These are phyloP conservation scores for Solanum pennellii DNA, from an alignment of 257 asterid genomes.

Conservation along the genomic window DNA sequence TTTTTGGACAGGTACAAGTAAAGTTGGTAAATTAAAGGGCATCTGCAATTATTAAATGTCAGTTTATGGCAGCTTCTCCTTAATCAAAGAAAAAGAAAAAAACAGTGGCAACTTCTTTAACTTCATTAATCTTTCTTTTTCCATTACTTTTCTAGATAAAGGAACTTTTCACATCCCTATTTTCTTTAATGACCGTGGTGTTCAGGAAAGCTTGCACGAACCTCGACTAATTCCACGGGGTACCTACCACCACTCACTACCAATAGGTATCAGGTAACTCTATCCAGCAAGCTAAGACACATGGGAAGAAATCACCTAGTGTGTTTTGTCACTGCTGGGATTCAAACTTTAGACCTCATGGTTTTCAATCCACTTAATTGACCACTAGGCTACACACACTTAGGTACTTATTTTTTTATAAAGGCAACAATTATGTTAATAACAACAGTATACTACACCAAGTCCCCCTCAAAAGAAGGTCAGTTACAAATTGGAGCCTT, in stretches of 20 bases:
- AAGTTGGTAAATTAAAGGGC: not conserved
- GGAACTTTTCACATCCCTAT: not conserved
- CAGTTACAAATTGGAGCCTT: not conserved
- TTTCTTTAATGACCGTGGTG: not conserved
- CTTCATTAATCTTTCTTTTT: not conserved
- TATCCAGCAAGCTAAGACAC: not conserved
- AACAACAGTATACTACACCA: not conserved
- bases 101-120: not conserved
- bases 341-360: not conserved
- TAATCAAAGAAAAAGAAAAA: not conserved
- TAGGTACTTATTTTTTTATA: not conserved
- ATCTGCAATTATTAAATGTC: not conserved
- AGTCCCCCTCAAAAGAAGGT: not conserved
- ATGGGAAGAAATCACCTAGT: not conserved
- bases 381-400: not conserved
- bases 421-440: not conserved
- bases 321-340: not conserved
- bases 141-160: not conserved
- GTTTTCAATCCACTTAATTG: not conserved
- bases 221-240: not conserved
- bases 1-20: not conserved
- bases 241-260: not conserved
- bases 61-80: not conserved
- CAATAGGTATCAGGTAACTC: not conserved
- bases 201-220: not conserved